These are phyloP conservation scores for Closterium sp. DNA, from an alignment of 139 green algal genomes.

Conservation along the genomic window DNA sequence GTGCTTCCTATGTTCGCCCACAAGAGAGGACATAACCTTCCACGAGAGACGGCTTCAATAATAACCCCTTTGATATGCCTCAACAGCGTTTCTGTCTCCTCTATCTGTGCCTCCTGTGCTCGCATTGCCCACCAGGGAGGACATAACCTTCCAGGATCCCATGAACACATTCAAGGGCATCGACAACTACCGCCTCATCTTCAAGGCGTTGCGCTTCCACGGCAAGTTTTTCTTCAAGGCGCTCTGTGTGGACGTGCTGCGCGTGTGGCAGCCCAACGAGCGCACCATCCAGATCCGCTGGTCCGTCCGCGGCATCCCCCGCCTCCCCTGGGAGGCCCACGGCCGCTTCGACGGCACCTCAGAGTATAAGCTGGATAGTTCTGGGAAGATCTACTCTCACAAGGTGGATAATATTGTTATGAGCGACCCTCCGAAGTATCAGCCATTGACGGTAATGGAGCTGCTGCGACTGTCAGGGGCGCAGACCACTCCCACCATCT, in stretches of 20 bases:
- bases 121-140: constrained; percentile 74
- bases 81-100: constrained; percentile 78
- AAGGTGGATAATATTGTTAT: constrained; percentile 80
- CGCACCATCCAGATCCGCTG: constrained; percentile 81
- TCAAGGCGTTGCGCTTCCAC: constrained; percentile 88
- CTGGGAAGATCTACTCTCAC: constrained; percentile 87
- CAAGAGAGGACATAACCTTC: too few species aligned
- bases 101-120: background rate
- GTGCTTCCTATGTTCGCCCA: too few species aligned
- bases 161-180: constrained; percentile 78
- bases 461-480: constrained; percentile 46
- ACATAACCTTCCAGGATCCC: constrained; percentile 87
- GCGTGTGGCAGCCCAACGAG: constrained; percentile 89
- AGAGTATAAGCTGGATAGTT: constrained; percentile 84
- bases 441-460: constrained; percentile 45
- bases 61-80: background rate
- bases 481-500: constrained; percentile 21
- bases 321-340: constrained; percentile 80
- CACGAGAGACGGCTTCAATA: too few species aligned
- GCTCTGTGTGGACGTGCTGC: constrained; percentile 79
- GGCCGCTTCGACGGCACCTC: constrained; percentile 86
- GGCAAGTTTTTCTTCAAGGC: constrained; percentile 83
- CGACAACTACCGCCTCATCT: constrained; percentile 86
- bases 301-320: constrained; percentile 79
- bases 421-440: constrained; percentile 60